Base-by-base conservation (phyloP, 768 basidiomycete species). In the Goffeauzyma gilvescens region DNA sequence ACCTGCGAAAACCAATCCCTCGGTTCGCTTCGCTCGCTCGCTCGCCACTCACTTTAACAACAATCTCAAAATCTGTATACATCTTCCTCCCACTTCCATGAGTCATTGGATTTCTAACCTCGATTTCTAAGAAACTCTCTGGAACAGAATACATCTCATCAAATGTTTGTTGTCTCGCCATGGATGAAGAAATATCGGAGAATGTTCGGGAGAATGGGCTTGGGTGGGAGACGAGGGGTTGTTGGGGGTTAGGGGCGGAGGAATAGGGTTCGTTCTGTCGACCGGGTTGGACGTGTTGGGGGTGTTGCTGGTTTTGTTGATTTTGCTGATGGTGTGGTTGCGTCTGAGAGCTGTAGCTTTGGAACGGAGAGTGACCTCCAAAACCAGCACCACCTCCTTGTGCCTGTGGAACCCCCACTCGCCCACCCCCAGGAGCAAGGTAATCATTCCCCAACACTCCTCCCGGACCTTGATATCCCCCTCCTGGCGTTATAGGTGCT, bases 11-110 rank as follows among this genome's bases (percentile, higher is more conserved):
- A n/a, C n/a, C n/a, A n/a, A n/a, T n/a, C n/a, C n/a, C n/a, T n/a
- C n/a, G n/a, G n/a, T n/a, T n/a, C n/a, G n/a, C n/a, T n/a, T n/a
- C n/a, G n/a, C n/a, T n/a, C n/a, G n/a, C n/a, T n/a, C n/a, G n/a
- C n/a, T n/a, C n/a, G n/a, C n/a, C 49, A 57, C 71, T 49, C 45
- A 82, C 89, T 75, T 87, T 87, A 73, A 86, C 93, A 33, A 95
- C 79, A 45, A 98, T 79, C 68, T 98, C 93, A 58, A 96, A 96
- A 70, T 96, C 90, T 31, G 93, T 98, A 66, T 83, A 98, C 89
- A 90, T 90, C 72, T 95, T 95, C 55, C 93, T 71, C 22, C 93
- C 90, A 56, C 89, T 86, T 23, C 87, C 90, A 54, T 95, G 90
- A 0, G 90, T 98, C 66, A 90, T 85, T 6, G 90, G 89, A 61